Conservation (phyloP, 2,329 filamentous ascomycete species). For the Rosellinia necatrix region DNA sequence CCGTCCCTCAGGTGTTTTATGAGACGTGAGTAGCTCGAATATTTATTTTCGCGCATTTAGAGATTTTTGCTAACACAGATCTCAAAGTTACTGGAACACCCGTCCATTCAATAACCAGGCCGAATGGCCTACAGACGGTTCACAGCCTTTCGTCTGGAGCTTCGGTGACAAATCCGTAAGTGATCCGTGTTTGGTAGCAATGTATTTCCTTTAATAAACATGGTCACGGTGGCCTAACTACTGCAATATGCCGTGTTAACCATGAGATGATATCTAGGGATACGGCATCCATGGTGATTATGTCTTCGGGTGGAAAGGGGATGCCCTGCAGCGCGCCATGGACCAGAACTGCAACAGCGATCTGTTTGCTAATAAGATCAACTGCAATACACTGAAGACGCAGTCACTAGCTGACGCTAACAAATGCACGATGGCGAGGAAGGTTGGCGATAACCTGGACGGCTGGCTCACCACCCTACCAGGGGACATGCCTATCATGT, state of each 20-base stretch:
- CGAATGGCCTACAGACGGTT: slow-evolving; percentile 43
- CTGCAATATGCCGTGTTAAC: too few relatives aligned
- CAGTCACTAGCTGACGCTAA: slow-evolving; percentile 40
- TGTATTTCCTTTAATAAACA: too few relatives aligned
- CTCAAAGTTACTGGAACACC: slow-evolving; percentile 43
- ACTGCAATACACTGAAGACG: slow-evolving; percentile 37
- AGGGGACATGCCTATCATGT: slow-evolving; percentile 35
- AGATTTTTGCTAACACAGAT: slow-evolving; percentile 16
- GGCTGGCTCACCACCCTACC: slow-evolving; percentile 39
- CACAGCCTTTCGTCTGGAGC: slow-evolving; percentile 41
- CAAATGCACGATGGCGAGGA: slow-evolving; percentile 37
- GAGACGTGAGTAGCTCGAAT: slow-evolving; percentile 41
- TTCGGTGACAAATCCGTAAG: slow-evolving; percentile 36
- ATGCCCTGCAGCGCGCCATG: slow-evolving; percentile 45
- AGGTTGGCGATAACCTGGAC: slow-evolving; percentile 42
- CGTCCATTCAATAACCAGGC: slow-evolving; percentile 42
- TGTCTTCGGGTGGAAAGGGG: slow-evolving; percentile 48
- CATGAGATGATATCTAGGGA: slow-evolving; percentile 18
- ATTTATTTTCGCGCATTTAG: not conserved
- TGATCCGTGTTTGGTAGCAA: too few relatives aligned
- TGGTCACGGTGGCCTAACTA: too few relatives aligned
- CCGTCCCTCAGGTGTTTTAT: slow-evolving; percentile 47
- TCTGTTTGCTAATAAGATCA: slow-evolving; percentile 37
- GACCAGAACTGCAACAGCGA: slow-evolving; percentile 43
- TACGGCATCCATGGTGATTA: slow-evolving; percentile 48